phyloP scores from a whole-genome alignment of 2,329 filamentous ascomycete genomes.

The Cordyceps tenuipes region DNA sequence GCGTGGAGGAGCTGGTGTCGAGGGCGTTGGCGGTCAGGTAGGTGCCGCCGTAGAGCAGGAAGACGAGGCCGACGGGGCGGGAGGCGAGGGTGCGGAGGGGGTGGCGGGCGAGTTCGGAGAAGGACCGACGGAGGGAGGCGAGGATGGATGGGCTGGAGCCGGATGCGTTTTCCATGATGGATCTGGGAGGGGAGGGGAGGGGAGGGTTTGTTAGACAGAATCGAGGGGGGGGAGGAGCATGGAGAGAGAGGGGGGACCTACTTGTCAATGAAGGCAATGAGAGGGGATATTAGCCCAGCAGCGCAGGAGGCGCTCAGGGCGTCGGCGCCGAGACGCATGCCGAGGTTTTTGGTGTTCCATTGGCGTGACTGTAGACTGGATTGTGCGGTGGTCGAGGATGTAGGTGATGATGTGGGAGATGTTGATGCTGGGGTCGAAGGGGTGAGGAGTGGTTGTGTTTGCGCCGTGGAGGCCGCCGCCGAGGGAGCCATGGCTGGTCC shows the following conservation, averaged over 20 bases:
- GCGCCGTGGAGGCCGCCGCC: not conserved
- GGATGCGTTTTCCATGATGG: slow-evolving; percentile 76
- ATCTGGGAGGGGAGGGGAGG: slow-evolving; percentile 42
- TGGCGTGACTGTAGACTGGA: not conserved
- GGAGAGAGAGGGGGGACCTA: slow-evolving; percentile 27
- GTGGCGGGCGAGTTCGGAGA: slow-evolving; percentile 46
- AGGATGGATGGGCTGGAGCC: slow-evolving; percentile 49
- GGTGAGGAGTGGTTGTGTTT: not conserved
- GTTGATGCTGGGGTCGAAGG: not conserved
- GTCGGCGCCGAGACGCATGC: slow-evolving; percentile 59
- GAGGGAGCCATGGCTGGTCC: not conserved
- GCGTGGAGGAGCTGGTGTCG: slow-evolving; percentile 68
- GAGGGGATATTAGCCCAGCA: slow-evolving; percentile 67
- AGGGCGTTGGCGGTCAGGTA: slow-evolving; percentile 83
- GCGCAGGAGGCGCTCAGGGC: slow-evolving; percentile 60
- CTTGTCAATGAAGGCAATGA: slow-evolving; percentile 85
- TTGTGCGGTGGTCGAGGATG: not conserved
- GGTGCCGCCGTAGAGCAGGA: slow-evolving; percentile 75
- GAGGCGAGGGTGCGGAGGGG: slow-evolving; percentile 56
- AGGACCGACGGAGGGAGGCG: slow-evolving; percentile 50
- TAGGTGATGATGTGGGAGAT: not conserved
- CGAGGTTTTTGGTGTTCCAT: slow-evolving; percentile 74
- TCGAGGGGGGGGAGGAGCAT: slow-evolving; percentile 7
- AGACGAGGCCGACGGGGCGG: slow-evolving; percentile 61
- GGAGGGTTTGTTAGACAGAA: not conserved